Conservation (phyloP, 2,329 filamentous ascomycete genomes). For the Arthrinium puccinioides region DNA sequence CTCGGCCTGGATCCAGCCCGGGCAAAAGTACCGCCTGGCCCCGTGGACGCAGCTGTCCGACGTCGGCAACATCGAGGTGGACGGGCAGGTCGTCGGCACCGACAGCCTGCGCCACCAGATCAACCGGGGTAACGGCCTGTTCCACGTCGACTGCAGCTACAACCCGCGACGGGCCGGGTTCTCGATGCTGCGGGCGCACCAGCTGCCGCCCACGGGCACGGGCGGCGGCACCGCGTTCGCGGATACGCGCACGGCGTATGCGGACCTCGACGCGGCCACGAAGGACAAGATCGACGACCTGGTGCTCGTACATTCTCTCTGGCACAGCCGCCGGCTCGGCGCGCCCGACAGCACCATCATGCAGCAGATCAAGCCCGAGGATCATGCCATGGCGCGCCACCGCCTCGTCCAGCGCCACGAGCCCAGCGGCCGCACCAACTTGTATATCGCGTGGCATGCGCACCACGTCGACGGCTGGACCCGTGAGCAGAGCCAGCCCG, state of each 20-base stretch:
- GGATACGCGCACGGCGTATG: constrained; percentile 43
- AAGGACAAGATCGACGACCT: constrained; percentile 31
- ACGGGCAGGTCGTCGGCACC: constrained; percentile 9
- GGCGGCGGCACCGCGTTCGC: constrained; percentile 47
- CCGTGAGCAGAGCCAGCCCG: constrained; percentile 19
- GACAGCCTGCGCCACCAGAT: constrained; percentile 13
- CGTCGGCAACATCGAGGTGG: constrained; percentile 1
- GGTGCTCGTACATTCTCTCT: constrained; percentile 41
- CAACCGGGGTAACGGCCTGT: constrained; percentile 39
- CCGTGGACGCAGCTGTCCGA: constrained; percentile 1
- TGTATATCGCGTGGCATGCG: constrained; percentile 46
- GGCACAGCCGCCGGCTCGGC: constrained; percentile 44
- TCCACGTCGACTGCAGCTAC: constrained; percentile 48
- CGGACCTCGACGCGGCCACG: constrained; percentile 30
- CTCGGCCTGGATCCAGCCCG: constrained; percentile 11
- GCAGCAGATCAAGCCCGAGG: constrained; percentile 30
- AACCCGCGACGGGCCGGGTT: constrained; percentile 46
- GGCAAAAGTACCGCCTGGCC: neutral
- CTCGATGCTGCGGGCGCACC: constrained; percentile 41
- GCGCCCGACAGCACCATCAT: constrained; percentile 37
- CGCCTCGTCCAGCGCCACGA: constrained; percentile 44
- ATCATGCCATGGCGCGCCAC: constrained; percentile 34
- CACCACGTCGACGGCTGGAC: constrained; percentile 39
- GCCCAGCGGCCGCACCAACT: constrained; percentile 39
- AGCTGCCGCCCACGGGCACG: constrained; percentile 36